phyloP scores from a whole-genome alignment of 495 filamentous ascomycete genomes.

The Cenococcum geophilum region DNA sequence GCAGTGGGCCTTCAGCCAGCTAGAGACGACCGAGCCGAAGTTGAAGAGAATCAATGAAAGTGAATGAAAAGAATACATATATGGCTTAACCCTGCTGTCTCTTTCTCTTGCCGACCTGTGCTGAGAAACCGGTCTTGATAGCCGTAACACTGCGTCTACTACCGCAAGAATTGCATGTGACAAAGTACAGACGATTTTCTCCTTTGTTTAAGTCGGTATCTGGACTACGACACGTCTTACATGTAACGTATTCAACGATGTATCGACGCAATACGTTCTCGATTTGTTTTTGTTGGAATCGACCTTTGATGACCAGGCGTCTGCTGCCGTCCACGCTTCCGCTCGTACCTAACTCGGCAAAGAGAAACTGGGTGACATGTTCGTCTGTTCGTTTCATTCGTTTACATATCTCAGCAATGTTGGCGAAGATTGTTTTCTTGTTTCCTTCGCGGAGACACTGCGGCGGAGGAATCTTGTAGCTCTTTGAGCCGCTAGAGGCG shows the following conservation, averaged over 20 bases:
- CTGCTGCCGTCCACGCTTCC: slow-evolving; percentile 88
- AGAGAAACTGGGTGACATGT: slow-evolving; percentile 93
- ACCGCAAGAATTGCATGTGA: slow-evolving; percentile 82
- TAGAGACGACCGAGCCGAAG: not conserved
- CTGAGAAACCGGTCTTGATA: slow-evolving; percentile 99
- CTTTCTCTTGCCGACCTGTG: slow-evolving; percentile 93
- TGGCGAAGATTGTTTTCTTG: slow-evolving; percentile 99
- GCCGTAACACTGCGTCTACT: slow-evolving; percentile 86
- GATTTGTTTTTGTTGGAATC: slow-evolving; percentile 97
- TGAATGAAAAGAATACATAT: not conserved
- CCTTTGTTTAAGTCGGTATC: slow-evolving; percentile 97
- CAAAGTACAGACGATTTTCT: slow-evolving; percentile 89
- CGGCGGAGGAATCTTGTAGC: slow-evolving; percentile 98
- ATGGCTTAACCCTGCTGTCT: slow-evolving; percentile 50
- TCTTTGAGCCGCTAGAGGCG: slow-evolving; percentile 75
- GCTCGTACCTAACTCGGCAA: slow-evolving; percentile 95
- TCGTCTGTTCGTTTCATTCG: slow-evolving; percentile 96
- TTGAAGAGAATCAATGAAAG: not conserved
- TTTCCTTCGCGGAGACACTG: slow-evolving; percentile 99
- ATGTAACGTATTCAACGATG: slow-evolving; percentile 97
- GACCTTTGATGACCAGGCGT: slow-evolving; percentile 95
- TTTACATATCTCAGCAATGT: slow-evolving; percentile 87
- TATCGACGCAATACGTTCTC: slow-evolving; percentile 92
- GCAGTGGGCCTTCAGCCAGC: not conserved
- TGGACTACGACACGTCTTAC: slow-evolving; percentile 91